phyloP scores from a whole-genome alignment of 202 grass and related monocot species.

The Sporobolus alterniflorus region DNA sequence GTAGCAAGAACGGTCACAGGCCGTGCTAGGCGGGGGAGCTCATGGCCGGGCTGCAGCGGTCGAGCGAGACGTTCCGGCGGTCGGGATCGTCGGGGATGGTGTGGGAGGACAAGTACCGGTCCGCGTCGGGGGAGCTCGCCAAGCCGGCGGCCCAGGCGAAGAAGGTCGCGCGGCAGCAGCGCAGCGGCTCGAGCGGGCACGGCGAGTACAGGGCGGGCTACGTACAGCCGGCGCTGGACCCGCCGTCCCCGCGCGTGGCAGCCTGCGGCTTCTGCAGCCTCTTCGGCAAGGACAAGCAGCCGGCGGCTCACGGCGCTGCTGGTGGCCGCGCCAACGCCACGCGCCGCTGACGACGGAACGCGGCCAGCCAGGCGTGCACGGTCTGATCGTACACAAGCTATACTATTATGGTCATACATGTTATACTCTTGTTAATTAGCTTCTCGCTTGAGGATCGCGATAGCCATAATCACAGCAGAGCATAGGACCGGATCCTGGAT shows the following conservation, averaged over 20 bases:
- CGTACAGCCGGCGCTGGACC: slow-evolving; percentile 66
- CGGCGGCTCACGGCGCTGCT: neutral
- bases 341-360: neutral
- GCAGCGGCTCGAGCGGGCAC: slow-evolving; percentile 52
- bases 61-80: slow-evolving; percentile 84
- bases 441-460: neutral
- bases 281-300: slow-evolving; percentile 56
- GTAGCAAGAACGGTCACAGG: neutral
- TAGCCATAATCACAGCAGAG: too few species aligned
- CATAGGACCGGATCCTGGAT: neutral
- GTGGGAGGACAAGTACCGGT: slow-evolving; percentile 67
- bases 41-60: slow-evolving; percentile 80
- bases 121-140: slow-evolving; percentile 32
- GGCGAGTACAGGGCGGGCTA: slow-evolving; percentile 57
- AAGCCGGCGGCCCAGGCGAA: neutral
- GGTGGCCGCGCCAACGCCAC: neutral
- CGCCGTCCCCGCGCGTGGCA: slow-evolving; percentile 78
- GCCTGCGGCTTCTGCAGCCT: slow-evolving; percentile 77
- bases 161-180: slow-evolving; percentile 33
- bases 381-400: neutral
- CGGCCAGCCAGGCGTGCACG: neutral
- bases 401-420: neutral
- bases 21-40: too few species aligned
- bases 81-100: slow-evolving; percentile 78
- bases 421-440: neutral